phyloP scores from a whole-genome alignment of 1,139 yeast genomes.

The Kluyveromyces marxianus region DNA sequence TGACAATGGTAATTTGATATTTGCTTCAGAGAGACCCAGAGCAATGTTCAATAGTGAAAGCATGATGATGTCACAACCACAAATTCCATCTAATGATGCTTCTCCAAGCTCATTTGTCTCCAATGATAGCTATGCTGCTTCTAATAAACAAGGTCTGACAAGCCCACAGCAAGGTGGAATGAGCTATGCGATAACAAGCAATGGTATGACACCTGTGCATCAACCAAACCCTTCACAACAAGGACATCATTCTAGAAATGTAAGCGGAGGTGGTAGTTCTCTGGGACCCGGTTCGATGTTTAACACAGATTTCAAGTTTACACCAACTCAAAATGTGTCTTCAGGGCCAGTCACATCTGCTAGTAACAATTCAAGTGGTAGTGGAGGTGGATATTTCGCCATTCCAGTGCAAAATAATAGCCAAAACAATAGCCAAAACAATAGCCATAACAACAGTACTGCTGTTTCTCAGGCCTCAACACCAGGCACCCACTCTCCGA shows the following conservation, averaged over 20 bases:
- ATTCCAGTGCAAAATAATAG: constrained; percentile 21
- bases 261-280: too few relatives aligned
- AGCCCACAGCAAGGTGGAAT: background rate
- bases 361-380: constrained; percentile 22
- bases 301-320: too few relatives aligned
- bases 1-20: constrained; percentile 31
- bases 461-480: constrained; percentile 10
- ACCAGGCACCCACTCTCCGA: constrained; percentile 12
- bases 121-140: constrained; percentile 1
- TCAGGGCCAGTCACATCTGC: constrained; percentile 11
- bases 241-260: constrained; percentile 5
- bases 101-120: constrained; percentile 1
- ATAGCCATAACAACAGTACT: too few relatives aligned
- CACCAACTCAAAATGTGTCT: constrained; percentile 13
- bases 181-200: constrained; percentile 13
- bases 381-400: constrained; percentile 31
- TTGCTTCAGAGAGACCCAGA: constrained; percentile 21
- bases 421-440: too few relatives aligned
- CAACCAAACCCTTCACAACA: constrained; percentile 7
- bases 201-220: constrained; percentile 13
- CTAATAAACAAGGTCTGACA: background rate
- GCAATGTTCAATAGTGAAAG: background rate
- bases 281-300: too few relatives aligned
- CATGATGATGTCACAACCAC: constrained; percentile 10
- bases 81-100: constrained; percentile 5